These are phyloP conservation scores for Sideroxylon spinosum DNA, from an alignment of 179 eudicot genomes.

Conservation along the genomic window DNA sequence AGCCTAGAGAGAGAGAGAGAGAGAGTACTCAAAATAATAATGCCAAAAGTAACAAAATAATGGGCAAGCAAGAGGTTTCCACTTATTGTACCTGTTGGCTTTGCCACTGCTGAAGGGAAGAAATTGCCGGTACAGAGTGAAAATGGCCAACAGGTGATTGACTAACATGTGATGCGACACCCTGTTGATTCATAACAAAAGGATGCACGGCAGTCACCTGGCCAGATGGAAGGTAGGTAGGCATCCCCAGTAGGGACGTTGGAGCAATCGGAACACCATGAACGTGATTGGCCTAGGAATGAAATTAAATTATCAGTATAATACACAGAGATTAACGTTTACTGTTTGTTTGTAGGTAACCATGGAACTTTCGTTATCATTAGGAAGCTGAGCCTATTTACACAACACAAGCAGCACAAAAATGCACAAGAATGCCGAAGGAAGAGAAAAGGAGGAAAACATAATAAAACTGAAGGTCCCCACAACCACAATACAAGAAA, in stretches of 20 bases:
- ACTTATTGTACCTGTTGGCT: slow-evolving; percentile 61
- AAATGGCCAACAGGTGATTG: slow-evolving; percentile 63
- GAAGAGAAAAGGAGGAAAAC: background rate
- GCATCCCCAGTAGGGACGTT: slow-evolving; percentile 70
- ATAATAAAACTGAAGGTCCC: background rate
- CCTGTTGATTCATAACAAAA: slow-evolving; percentile 80
- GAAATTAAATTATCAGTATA: background rate
- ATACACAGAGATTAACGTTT: background rate
- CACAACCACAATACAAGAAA: background rate
- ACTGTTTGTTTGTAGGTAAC: background rate
- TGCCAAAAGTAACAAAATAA: background rate
- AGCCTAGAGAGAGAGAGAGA: slow-evolving; percentile 37
- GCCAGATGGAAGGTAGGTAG: slow-evolving; percentile 68
- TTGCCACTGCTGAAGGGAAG: slow-evolving; percentile 69
- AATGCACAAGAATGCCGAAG: background rate
- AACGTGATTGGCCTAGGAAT: slow-evolving; percentile 52
- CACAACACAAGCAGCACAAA: background rate
- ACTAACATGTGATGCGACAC: slow-evolving; percentile 52
- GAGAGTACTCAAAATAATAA: background rate
- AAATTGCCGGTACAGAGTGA: slow-evolving; percentile 51
- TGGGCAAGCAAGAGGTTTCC: background rate
- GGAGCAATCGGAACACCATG: slow-evolving; percentile 57
- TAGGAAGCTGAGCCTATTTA: background rate
- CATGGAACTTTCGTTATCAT: background rate
- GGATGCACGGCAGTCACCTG: slow-evolving; percentile 83